Evolutionary conservation across 2,329 filamentous ascomycete species (phyloP).

Genomic region (Aspergillus thermomutatus): DNA sequence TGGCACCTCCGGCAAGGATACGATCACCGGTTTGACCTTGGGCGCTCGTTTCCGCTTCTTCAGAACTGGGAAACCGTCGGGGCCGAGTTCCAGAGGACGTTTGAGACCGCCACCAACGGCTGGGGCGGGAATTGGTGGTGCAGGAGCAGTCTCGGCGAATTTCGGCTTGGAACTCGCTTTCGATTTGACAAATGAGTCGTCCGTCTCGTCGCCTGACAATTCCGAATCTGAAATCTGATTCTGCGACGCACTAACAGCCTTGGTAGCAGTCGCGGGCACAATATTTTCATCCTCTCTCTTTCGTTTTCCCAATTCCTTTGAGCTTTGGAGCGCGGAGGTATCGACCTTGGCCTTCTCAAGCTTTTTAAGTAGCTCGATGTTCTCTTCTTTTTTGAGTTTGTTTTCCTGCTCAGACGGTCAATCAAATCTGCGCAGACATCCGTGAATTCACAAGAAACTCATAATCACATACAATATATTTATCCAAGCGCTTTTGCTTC

Average conservation of each 20-base stretch:
- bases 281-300: constrained; percentile 62
- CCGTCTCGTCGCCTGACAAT: constrained; percentile 31
- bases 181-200: constrained; percentile 31
- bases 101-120: constrained; percentile 73
- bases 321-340: constrained; percentile 75
- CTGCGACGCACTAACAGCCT: constrained; percentile 15
- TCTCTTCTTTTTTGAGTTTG: constrained; percentile 94
- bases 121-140: neutral
- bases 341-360: constrained; percentile 76
- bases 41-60: constrained; percentile 72
- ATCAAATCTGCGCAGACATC: neutral
- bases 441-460: neutral
- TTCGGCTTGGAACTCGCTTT: constrained; percentile 29
- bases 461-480: constrained; percentile 56
- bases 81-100: constrained; percentile 75
- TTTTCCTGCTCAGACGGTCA: constrained; percentile 58
- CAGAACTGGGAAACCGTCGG: constrained; percentile 75
- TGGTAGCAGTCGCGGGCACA: constrained; percentile 4
- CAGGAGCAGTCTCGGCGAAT: constrained; percentile 10
- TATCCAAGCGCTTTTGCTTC: constrained; percentile 66
- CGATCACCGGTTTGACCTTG: constrained; percentile 42
- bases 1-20: constrained; percentile 36
- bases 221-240: constrained; percentile 25
- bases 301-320: constrained; percentile 69
- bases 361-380: constrained; percentile 76